Evolutionary conservation across 2,329 filamentous ascomycete genomes (phyloP), one percentile per base, ranked within the genome.

Genomic region (Colletotrichum horii): DNA sequence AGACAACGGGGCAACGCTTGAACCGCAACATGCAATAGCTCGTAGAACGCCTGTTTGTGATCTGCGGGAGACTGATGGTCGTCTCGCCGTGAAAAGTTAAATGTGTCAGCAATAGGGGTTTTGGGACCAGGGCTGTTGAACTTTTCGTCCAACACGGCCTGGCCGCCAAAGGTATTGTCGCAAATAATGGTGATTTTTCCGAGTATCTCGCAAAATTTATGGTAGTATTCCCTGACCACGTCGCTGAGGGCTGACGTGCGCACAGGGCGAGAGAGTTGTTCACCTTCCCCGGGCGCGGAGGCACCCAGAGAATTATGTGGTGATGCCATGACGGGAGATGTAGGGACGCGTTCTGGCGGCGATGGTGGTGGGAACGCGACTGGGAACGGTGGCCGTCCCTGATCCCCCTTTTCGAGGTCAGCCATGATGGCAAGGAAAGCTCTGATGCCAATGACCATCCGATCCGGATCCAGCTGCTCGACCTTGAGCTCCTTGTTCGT

Each of bases 131-230:
- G 92, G 61, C 94, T 93, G 76, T 91, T 94, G 82, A 98, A 98
- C 82, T 98, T 98, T 83, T 99, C 97, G 81, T 99, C 97, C 64
- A 98, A 85, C 0, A 95, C 95, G 36, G 96, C 97, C 85, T 99
- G 97, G 1, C 97, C 97, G 67, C 97, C 97, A 85, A 99, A 99
- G 0, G 96, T 94, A 80, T 98, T 97, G 83, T 99, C 97, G 84
- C 97, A 99, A 38, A 98, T 93, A 60, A 98, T 94, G 3, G 96
- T 98, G 71, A 99, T 97, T 82, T 98, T 97, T 30, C 96, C 97
- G 9, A 99, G 87, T 28, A 99, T 96, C 82, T 98, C 95, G 82
- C 96, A 98, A 80, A 99, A 99, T 68, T 94, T 94, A 70, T 93
- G 89, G 83, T 98, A 98, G 81, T 95, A 97, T 58, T 97, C 95